phyloP scores from a whole-genome alignment of 805 yeast species.

The Starmera pachycereana region DNA sequence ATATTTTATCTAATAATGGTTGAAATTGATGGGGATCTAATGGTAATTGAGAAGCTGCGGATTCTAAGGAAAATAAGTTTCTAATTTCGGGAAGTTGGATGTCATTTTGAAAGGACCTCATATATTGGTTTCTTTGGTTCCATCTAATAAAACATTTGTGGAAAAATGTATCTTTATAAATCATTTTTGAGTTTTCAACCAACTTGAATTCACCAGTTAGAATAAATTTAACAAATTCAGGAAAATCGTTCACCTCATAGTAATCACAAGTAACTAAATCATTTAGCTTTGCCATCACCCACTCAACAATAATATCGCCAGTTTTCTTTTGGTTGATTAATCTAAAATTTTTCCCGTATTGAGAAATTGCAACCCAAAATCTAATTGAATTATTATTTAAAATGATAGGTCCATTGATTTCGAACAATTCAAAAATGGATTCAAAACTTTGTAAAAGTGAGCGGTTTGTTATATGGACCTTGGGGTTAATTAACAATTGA shows the following conservation, averaged over 20 bases:
- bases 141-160: too few relatives aligned
- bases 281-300: slow-evolving; percentile 43
- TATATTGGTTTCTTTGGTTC: too few relatives aligned
- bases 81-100: too few relatives aligned
- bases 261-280: slow-evolving; percentile 8
- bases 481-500: slow-evolving; percentile 10
- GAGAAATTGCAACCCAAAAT: slow-evolving; percentile 42
- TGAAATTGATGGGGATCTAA: too few relatives aligned
- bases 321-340: slow-evolving; percentile 18
- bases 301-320: slow-evolving; percentile 29
- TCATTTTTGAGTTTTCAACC: not conserved
- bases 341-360: slow-evolving; percentile 25
- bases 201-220: too few relatives aligned
- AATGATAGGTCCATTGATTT: slow-evolving; percentile 48
- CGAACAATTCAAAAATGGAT: slow-evolving; percentile 41
- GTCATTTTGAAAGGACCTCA: too few relatives aligned
- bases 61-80: too few relatives aligned
- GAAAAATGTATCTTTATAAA: not conserved
- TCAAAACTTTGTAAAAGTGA: slow-evolving; percentile 36
- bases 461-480: slow-evolving; percentile 22
- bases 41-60: too few relatives aligned
- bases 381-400: slow-evolving; percentile 35
- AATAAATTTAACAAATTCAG: too few relatives aligned
- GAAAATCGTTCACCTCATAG: not conserved
- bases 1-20: too few relatives aligned